phyloP scores from a whole-genome alignment of 2,329 filamentous ascomycete species.

The Hypoxylon sp. region DNA sequence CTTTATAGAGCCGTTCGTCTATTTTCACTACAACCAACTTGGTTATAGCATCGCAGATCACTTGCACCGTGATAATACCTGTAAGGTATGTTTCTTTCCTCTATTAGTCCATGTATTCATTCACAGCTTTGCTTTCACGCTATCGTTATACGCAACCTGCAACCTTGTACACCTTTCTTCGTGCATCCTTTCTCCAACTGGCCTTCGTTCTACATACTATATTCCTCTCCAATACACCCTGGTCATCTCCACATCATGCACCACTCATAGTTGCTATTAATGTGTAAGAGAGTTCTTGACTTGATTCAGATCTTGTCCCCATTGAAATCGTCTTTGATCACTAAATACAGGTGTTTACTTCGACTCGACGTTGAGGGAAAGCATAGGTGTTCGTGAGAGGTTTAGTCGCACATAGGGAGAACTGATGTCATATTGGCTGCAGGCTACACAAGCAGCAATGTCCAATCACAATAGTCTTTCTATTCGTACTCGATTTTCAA shows the following conservation, averaged over 20 bases:
- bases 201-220: constrained; percentile 2
- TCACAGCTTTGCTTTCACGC: constrained; percentile 11
- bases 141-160: constrained; percentile 18
- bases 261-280: constrained; percentile 5
- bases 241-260: constrained; percentile 4
- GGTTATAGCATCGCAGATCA: constrained; percentile 38
- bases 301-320: constrained; percentile 9
- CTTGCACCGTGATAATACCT: constrained; percentile 39
- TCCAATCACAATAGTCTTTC: constrained; percentile 36
- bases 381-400: constrained; percentile 22
- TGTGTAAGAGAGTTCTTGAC: constrained; percentile 12
- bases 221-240: constrained; percentile 7
- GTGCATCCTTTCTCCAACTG: constrained; percentile 16
- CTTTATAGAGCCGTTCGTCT: constrained; percentile 9
- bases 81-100: constrained; percentile 39
- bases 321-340: constrained; percentile 7
- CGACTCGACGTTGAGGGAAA: constrained; percentile 12
- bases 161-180: constrained; percentile 18
- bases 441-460: constrained; percentile 28
- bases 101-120: constrained; percentile 21
- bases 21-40: constrained; percentile 12
- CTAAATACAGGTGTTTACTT: constrained; percentile 30
- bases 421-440: constrained; percentile 28
- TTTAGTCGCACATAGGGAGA: constrained; percentile 30
- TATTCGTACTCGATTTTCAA: constrained; percentile 21